Evolutionary conservation across 257 asterid species (phyloP), one percentile per base, ranked within the genome.

Genomic region (Lithospermum erythrorhizon): DNA sequence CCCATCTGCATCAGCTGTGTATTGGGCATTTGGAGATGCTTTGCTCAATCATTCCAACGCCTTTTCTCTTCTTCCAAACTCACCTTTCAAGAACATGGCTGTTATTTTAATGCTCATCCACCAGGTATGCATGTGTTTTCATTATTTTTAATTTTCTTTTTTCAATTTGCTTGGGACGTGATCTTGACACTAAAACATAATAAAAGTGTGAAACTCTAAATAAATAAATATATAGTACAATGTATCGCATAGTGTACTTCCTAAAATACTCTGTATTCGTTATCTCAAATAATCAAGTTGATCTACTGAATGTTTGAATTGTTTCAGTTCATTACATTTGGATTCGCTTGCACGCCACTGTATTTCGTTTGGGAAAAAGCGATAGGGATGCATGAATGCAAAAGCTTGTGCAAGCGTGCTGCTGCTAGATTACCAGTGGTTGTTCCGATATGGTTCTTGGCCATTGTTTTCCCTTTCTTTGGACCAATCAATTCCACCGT

Each of bases 301-400:
- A 35, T 11, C 15, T 6, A 35, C 15, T 11, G 47, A 35, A 35
- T 35, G 4, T 48, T 16, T 14, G 8, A 4, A 18, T 69, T 30
- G 19, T 5, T 61, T 81, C 94, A 91, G 96, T 91, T 91, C 19
- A 91, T 86, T 52, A 91, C 98, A 3, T 91, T 91, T 55, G 98
- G 98, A n/a, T 90, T 90, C 32, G 98, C 98, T 0, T 88, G 96
- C 81, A 91, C 96, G 5, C 98, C 96, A 0, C 68, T 91, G 73
- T 91, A 87, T 60, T 88, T 91, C 51, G 98, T 85, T 41, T 86
- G 98, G 98, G 96, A 91, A 62, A 91, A 91, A 82, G 90, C 89
- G 0, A 88, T 91, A 4, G 96, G 98, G 2, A 69, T 91, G 84
- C 98, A 88, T 59, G 95, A 82, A 53, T 85, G 96, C 82, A 86